A percentile compares a stretch with the other conserved stretches of the same genome.
phyloP scores from a whole-genome alignment of 805 yeast species.

The Starmerella potacharoeniae region DNA sequence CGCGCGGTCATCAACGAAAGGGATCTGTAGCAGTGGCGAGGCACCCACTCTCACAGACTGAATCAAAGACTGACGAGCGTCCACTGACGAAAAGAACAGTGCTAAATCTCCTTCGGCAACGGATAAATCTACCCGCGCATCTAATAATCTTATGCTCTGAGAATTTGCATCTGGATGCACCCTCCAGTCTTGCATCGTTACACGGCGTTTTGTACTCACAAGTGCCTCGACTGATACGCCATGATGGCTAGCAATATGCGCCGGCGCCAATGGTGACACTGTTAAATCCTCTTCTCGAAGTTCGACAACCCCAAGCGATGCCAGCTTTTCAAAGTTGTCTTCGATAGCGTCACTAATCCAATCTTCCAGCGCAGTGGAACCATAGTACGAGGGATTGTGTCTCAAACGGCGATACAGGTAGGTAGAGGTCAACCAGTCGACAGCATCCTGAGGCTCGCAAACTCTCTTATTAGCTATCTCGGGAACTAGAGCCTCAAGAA shows the following conservation, averaged over 20 bases:
- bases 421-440: constrained; percentile 82
- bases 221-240: constrained; percentile 38
- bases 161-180: not conserved
- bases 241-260: constrained; percentile 66
- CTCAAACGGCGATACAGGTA: constrained; percentile 72
- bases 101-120: not conserved
- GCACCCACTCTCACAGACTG: constrained; percentile 82
- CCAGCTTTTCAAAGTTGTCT: constrained; percentile 49
- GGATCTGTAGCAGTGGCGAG: constrained; percentile 69
- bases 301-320: constrained; percentile 48
- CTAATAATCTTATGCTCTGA: constrained; percentile 36
- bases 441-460: constrained; percentile 64
- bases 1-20: constrained; percentile 47
- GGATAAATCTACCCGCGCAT: constrained; percentile 56
- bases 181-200: not conserved
- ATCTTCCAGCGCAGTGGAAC: constrained; percentile 68
- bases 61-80: constrained; percentile 72
- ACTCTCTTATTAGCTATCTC: constrained; percentile 63
- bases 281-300: constrained; percentile 30
- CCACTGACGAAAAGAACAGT: constrained; percentile 57
- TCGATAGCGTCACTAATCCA: constrained; percentile 79
- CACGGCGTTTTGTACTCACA: constrained; percentile 31
- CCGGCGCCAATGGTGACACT: constrained; percentile 52
- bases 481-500: constrained; percentile 58
- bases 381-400: constrained; percentile 80